Percentiles rank a stretch among this genome's conserved stretches.
phyloP scores from a whole-genome alignment of 129 eudicot genomes.

The Chrysanthemum makinoi region DNA sequence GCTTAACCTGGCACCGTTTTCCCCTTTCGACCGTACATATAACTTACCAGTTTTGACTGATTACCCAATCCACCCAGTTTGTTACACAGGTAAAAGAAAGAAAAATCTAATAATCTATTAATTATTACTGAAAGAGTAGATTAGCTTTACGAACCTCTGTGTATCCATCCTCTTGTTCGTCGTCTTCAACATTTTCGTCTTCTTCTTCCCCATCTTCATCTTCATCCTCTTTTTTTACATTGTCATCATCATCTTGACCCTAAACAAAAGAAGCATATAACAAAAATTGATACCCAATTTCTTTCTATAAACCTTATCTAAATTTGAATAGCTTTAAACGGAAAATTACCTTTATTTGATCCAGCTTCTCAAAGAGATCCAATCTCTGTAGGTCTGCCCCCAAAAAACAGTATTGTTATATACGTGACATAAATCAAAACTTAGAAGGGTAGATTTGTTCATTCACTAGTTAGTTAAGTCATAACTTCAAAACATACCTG shows the following conservation, averaged over 20 bases:
- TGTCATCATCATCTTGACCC: constrained; percentile 44
- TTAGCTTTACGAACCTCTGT: constrained; percentile 36
- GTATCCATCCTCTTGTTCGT: constrained; percentile 64
- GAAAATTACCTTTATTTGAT: constrained; percentile 40
- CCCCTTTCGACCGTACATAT: not conserved
- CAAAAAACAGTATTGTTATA: constrained; percentile 13
- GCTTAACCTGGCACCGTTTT: too few relatives aligned
- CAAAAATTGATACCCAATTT: too few relatives aligned
- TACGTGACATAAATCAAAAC: constrained; percentile 11
- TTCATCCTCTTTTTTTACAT: constrained; percentile 67
- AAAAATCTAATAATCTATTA: not conserved
- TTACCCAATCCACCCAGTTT: not conserved
- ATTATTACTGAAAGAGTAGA: not conserved
- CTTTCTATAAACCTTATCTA: not conserved
- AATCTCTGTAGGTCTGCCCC: constrained; percentile 53
- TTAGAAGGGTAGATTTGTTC: constrained; percentile 4
- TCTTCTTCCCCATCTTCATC: constrained; percentile 50
- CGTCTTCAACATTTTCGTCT: constrained; percentile 46
- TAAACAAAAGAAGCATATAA: constrained; percentile 16
- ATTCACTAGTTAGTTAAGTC: not conserved
- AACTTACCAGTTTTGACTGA: not conserved
- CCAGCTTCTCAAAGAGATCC: constrained; percentile 74
- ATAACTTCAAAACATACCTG: constrained; percentile 41
- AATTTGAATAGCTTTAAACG: not conserved
- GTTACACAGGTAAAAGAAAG: not conserved